Base-by-base conservation (phyloP, 1,284 basidiomycete species). In the Blastosporella zonata region DNA sequence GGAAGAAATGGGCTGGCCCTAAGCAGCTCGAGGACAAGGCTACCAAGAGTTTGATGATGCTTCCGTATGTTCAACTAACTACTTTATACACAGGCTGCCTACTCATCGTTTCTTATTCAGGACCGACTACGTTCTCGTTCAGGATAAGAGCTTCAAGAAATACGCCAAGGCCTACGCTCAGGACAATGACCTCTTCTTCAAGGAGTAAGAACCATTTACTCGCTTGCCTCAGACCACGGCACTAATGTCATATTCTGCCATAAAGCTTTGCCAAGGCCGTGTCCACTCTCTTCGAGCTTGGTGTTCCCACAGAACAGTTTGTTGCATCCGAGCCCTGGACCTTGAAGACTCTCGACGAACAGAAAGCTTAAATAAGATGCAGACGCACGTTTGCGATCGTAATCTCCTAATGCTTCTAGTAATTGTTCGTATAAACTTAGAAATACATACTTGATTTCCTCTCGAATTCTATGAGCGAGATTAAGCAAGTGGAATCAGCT, bases 11-110 rank as follows among this genome's bases (percentile, higher is more conserved):
- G 92, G 75, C 75, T 55, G 95, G 94, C 38, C 93, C 94, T 33
- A 94, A 93, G 72, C 96, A 99, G 73, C 86, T 89, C 54, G 84
- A 91, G 71, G 94, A 98, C 75, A 92, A 91, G 81, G 86, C 83
- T 69, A 94, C 93, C 40, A 80, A 79, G 61, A 72, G 81, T 31
- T 74, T 99, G 42, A 98, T 99, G 95, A 98, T 98, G 95, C 73
- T 97, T 37, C 91, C 92, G 86, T 88, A 63, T 46, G 85, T 78
- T 15, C 15, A 1, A 40, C 37, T 27, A 9, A 37, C 39, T 43
- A 33, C 46, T 40, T 2, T 28, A 13, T 0, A 33, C 1, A 15
- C 13, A 18, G n/a, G 21, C 23, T 18, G 28, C 28, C 8, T 17
- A n/a, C 15, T 42, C 22, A 49, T 38, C 48, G n/a, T 53, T 47